Percentiles rank a stretch among this genome's conserved stretches.
These are phyloP conservation scores for Calendula officinalis DNA, from an alignment of 129 eudicot genomes.

Conservation along the genomic window DNA sequence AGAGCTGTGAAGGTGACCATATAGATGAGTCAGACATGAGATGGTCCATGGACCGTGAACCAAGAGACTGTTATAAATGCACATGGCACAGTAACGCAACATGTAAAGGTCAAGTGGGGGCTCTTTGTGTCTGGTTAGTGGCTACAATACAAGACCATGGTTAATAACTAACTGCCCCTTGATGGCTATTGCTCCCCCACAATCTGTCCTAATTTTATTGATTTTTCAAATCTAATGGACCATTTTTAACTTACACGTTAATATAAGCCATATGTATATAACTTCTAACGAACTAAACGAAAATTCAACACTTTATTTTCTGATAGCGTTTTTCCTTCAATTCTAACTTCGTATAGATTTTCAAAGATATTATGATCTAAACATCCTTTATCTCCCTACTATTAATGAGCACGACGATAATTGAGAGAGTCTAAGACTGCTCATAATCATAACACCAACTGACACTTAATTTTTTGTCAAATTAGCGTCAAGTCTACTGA, in stretches of 20 bases:
- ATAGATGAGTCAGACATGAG: neutral
- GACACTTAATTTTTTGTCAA: no score
- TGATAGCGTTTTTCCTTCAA: neutral
- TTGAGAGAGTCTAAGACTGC: no score
- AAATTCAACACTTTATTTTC: neutral
- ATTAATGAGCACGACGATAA: no score
- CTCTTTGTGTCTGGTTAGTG: conserved; percentile 10
- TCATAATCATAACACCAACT: no score
- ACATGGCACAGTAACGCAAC: conserved; percentile 33
- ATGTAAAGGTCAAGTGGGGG: no score
- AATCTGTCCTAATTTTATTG: conserved; percentile 16
- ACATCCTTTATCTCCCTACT: no score
- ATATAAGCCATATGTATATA: neutral
- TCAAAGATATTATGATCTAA: no score
- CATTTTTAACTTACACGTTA: conserved; percentile 10
- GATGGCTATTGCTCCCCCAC: conserved; percentile 29
- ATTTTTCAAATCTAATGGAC: conserved; percentile 22
- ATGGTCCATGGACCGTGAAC: conserved; percentile 27
- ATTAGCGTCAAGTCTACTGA: no score
- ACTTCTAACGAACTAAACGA: no score
- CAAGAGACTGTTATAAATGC: conserved; percentile 30
- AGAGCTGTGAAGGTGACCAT: neutral
- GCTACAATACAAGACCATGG: conserved; percentile 31
- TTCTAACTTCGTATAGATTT: no score
- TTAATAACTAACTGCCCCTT: conserved; percentile 24